A percentile compares a stretch with the other conserved stretches of the same genome.
These are phyloP conservation scores for Phytophthora constricta DNA, from an alignment of 352 stramenopile genomes.

Conservation along the genomic window DNA sequence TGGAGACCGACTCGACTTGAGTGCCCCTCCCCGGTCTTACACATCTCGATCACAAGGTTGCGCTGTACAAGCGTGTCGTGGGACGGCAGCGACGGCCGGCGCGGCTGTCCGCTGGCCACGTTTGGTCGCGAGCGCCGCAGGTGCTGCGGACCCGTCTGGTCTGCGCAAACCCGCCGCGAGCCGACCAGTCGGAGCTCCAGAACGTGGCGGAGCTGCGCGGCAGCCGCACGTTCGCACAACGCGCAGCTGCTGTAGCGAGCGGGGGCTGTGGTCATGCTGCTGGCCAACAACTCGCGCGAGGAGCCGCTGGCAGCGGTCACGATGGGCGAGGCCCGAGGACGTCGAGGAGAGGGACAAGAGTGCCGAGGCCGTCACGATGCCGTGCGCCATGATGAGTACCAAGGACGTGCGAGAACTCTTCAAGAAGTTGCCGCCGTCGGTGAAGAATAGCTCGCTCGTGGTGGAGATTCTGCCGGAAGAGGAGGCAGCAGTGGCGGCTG, in stretches of 20 bases:
- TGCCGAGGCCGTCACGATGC: conserved; percentile 42
- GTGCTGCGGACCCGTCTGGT: conserved; percentile 43
- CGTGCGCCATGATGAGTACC: conserved; percentile 77
- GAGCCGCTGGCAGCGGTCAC: conserved; percentile 66
- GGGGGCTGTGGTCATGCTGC: conserved; percentile 57
- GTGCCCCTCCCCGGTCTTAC: too few species aligned
- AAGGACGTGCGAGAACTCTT: conserved; percentile 64
- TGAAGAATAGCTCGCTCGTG: conserved; percentile 45
- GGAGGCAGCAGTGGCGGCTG: conserved; percentile 31
- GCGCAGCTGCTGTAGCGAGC: conserved; percentile 59
- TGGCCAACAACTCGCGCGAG: conserved; percentile 65
- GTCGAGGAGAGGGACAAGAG: conserved; percentile 20
- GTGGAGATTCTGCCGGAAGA: conserved; percentile 49
- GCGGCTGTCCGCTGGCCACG: conserved; percentile 61
- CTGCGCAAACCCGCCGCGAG: conserved; percentile 65
- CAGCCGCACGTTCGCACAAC: conserved; percentile 77
- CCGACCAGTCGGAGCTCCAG: conserved; percentile 52
- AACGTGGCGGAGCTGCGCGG: conserved; percentile 72
- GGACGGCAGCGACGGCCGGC: conserved; percentile 46
- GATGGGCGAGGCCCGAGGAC: conserved; percentile 46
- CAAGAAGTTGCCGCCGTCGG: conserved; percentile 63
- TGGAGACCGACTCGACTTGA: neutral
- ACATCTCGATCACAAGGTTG: too few species aligned
- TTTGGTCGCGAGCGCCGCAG: conserved; percentile 54
- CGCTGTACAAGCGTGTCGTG: too few species aligned